Conservation (phyloP, 139 green algal genomes). For the Nannochloris sp. region DNA sequence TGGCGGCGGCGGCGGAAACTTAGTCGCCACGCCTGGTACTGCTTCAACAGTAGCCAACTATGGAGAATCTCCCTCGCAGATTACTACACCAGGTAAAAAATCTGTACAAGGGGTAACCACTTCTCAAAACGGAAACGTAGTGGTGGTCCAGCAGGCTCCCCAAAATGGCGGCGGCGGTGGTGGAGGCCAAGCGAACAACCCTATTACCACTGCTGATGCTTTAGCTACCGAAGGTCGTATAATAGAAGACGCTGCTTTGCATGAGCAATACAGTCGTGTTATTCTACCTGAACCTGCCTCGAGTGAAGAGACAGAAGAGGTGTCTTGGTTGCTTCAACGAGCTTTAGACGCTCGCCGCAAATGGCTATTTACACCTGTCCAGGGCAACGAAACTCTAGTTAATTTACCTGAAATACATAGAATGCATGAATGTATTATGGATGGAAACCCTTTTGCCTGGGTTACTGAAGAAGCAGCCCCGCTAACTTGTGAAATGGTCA, state of each 20-base stretch:
- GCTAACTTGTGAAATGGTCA: conserved; percentile 66
- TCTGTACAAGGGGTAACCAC: too few species aligned
- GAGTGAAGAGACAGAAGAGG: conserved; percentile 68
- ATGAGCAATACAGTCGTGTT: conserved; percentile 60
- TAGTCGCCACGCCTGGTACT: too few species aligned
- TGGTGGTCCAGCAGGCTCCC: too few species aligned
- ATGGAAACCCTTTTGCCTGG: conserved; percentile 59
- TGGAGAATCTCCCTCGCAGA: too few species aligned
- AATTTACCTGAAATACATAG: conserved; percentile 52
- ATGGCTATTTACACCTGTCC: conserved; percentile 74
- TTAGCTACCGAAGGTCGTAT: conserved; percentile 30
- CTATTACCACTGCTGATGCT: conserved; percentile 15
- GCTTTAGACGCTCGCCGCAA: conserved; percentile 71
- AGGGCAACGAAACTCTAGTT: conserved; percentile 20
- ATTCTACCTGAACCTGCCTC: conserved; percentile 51
- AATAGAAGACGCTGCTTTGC: conserved; percentile 56
- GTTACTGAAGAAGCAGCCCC: conserved; percentile 6
- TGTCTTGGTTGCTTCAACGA: conserved; percentile 77
- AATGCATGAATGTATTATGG: conserved; percentile 38
- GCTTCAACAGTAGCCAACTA: too few species aligned
- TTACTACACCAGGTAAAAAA: too few species aligned
- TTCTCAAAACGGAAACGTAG: too few species aligned
- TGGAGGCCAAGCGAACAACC: not conserved
- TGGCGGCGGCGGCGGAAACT: not conserved
- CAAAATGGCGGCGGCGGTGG: too few species aligned